Evolutionary conservation across 139 green algal genomes (phyloP), one percentile per base, ranked within the genome.

Genomic region (Chlamydomonas sp.): DNA sequence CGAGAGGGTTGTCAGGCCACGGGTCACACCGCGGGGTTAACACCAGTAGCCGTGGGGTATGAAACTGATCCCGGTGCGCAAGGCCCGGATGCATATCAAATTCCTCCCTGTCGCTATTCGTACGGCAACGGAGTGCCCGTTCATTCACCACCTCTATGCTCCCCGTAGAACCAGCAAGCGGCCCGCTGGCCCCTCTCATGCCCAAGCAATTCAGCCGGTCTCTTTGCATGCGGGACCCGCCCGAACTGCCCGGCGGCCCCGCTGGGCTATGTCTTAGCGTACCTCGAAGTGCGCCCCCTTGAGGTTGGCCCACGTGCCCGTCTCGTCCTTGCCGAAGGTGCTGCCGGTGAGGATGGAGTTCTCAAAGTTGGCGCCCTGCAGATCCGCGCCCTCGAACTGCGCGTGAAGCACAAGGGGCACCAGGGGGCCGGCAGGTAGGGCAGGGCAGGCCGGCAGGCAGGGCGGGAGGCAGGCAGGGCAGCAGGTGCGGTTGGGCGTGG

Each of bases 321-420:
- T 57, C 72, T 82, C 20, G 81, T 92, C 76, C 63, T 80, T 83
- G 7, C 90, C 90, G 73, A 93, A 93, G 5, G 84, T 90, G 62
- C 86, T 91, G 8, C 68, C 75, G 8, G 88, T 92, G 0, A 96
- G 90, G 67, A 96, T 92, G 58, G 76, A 83, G 79, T 96, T 96
- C 71, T 96, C 93, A 80, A 96, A 96, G 84, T 94, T 89, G 2
- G 92, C 93, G 9, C 85, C 87, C 66, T 90, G 76, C 71, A 96
- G 87, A 83, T 94, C 89, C 0, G 93, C 92, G 2, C 93, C 93
- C 20, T 96, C 91, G 85, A 96, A 96, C 60, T 88, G 83, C 66
- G 66, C 9, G 66, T 71, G 66, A 10, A 71, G 31, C 31, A 49
- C 31, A 49, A 49, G 31, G 31, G 31, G 31, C 31, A 49, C 31